Percentiles rank a stretch among this genome's conserved stretches.
These are phyloP conservation scores for Chlorella sp. DNA, from an alignment of 139 green algal genomes.

Conservation along the genomic window DNA sequence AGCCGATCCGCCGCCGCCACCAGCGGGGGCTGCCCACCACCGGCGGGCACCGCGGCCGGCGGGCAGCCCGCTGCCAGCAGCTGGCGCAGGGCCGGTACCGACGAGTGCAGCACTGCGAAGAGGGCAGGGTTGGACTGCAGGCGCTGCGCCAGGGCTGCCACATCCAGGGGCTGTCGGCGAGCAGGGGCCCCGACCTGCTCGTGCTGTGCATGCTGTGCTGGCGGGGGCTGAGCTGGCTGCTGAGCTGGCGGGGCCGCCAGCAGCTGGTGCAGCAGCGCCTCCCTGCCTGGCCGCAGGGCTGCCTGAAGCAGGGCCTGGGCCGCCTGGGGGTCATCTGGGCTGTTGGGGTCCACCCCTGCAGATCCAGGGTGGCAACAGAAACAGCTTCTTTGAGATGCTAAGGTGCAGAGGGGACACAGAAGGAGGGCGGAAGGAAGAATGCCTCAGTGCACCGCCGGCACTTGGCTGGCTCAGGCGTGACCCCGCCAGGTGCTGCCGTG, in stretches of 20 bases:
- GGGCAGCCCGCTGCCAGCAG: constrained; percentile 5
- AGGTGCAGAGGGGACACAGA: too few relatives aligned
- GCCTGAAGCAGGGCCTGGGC: not conserved
- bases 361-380: not conserved
- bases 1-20: not conserved
- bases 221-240: not conserved
- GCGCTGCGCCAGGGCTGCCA: not conserved
- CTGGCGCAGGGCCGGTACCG: not conserved
- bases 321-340: not conserved
- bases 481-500: too few relatives aligned
- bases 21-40: not conserved
- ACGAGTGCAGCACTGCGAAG: not conserved
- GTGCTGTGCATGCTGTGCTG: too few relatives aligned
- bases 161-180: not conserved
- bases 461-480: too few relatives aligned
- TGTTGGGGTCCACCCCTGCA: constrained; percentile 3
- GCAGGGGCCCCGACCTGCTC: too few relatives aligned
- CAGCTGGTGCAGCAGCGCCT: not conserved
- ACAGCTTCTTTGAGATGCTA: too few relatives aligned
- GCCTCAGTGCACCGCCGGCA: too few relatives aligned
- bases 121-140: not conserved
- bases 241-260: not conserved
- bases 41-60: not conserved
- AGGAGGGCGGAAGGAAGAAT: too few relatives aligned
- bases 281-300: not conserved